Base-by-base conservation (phyloP, 768 basidiomycete species). In the Chiua virens region DNA sequence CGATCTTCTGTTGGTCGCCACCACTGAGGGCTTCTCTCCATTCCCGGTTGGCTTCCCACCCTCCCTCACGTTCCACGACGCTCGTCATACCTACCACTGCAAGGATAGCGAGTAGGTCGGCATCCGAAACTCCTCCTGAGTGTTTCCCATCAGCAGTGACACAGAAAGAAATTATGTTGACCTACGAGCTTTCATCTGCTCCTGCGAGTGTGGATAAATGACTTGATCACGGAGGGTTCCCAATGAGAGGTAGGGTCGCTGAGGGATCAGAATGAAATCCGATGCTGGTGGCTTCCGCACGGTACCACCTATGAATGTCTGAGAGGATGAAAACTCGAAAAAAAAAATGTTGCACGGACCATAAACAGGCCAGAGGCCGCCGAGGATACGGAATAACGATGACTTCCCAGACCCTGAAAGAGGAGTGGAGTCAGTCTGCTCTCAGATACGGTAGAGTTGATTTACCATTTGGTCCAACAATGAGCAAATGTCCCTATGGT, bases 181-280 rank as follows among this genome's bases (percentile, higher is more conserved):
- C 85, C 50, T 66, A 89, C 91, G 80, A 42, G 75, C 74, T 56
- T 80, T 75, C 93, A 97, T 97, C 47, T 91, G 83, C 34, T 74
- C 75, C 56, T 81, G 81, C 15, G 84, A 86, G 68, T 98, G 89
- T 6, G 96, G 96, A 67, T 99, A 99, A 44, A 92, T 97, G 58
- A 99, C 82, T 69, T 99, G 96, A 65, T 99, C 96, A 14, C 96
- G 83, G 3, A 99, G 79, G 0, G 93, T 98, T 6, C 96, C 96
- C 18, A 91, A 76, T 1, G 88, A 90, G n/a, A 98, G 79, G 68
- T 98, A 98, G 3, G 96, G 96, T 32, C 96, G 79, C 68, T 99
- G 96, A 20, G 96, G 96, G 52, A 99, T 96, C 52, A 98, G 77
- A 38, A 95, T 92, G 66, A 99, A 98, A 50, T 94, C 82, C 5